Evolutionary conservation across 495 filamentous ascomycete species (phyloP).

Genomic region (Umbilicaria muhlenbergii): DNA sequence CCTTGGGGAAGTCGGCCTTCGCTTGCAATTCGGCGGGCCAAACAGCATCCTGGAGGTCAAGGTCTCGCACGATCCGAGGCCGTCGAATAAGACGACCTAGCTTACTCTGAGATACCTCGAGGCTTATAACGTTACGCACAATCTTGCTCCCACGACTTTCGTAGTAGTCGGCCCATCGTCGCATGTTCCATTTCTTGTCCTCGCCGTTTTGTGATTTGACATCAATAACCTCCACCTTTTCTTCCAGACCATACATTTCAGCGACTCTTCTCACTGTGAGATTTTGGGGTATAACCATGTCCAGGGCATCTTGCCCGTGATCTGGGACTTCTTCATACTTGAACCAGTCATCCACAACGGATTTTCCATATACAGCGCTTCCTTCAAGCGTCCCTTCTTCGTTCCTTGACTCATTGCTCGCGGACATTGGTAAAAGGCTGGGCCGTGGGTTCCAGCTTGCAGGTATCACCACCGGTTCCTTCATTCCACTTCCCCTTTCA

Average conservation of each 20-base stretch:
- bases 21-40: constrained; percentile 49
- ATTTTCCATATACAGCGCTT: background rate
- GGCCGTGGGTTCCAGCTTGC: constrained; percentile 47
- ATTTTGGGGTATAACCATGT: constrained; percentile 58
- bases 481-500: constrained; percentile 50
- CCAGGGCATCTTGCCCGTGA: constrained; percentile 49
- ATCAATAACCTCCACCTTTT: constrained; percentile 58
- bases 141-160: constrained; percentile 46
- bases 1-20: constrained; percentile 42
- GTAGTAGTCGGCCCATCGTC: constrained; percentile 62
- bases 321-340: constrained; percentile 35
- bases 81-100: constrained; percentile 50
- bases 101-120: constrained; percentile 55
- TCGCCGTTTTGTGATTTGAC: constrained; percentile 61
- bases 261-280: constrained; percentile 51
- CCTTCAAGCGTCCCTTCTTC: constrained; percentile 3
- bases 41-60: constrained; percentile 56
- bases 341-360: constrained; percentile 15
- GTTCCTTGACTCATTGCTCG: constrained; percentile 8
- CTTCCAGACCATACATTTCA: constrained; percentile 49
- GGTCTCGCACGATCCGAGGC: constrained; percentile 54
- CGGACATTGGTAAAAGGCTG: constrained; percentile 12
- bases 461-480: constrained; percentile 55
- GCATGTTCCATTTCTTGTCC: constrained; percentile 54
- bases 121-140: constrained; percentile 62